These are phyloP conservation scores for Populus euphratica DNA, from an alignment of 345 rosid genomes.

Conservation along the genomic window DNA sequence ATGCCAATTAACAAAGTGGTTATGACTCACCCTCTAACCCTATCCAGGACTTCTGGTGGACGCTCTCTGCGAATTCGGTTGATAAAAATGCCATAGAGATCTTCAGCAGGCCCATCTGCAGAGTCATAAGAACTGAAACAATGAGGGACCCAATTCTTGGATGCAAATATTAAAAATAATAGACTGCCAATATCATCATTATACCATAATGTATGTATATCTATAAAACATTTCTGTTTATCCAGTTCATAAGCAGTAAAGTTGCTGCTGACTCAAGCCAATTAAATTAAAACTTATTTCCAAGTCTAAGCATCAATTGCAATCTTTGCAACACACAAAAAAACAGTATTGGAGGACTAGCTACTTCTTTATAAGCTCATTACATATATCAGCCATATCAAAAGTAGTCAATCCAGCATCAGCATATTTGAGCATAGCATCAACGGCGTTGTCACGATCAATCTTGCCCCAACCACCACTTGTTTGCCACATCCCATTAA, in stretches of 20 bases:
- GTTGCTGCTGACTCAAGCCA: no score
- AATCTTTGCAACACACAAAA: no score
- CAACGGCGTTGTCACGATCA: slow-evolving; percentile 39
- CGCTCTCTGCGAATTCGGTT: slow-evolving; percentile 75
- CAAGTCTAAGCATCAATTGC: no score
- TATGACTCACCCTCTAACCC: slow-evolving; percentile 65
- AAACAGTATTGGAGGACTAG: no score
- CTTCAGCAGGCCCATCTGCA: slow-evolving; percentile 91
- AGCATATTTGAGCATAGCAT: slow-evolving; percentile 57
- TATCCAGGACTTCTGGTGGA: slow-evolving; percentile 66
- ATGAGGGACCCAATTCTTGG: not conserved
- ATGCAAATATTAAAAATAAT: not conserved
- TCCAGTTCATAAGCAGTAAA: no score
- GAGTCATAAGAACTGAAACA: slow-evolving; percentile 5
- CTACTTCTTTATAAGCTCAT: not conserved
- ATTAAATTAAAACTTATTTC: no score
- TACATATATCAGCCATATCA: slow-evolving; percentile 67
- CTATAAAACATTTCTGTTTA: no score
- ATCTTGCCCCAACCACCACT: slow-evolving; percentile 63
- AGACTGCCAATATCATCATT: not conserved
- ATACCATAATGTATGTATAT: not conserved
- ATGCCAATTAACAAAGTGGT: not conserved
- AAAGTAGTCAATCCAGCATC: slow-evolving; percentile 51
- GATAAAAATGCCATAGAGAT: slow-evolving; percentile 89
- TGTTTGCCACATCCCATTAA: slow-evolving; percentile 70